A percentile compares a stretch with the other conserved stretches of the same genome.
Evolutionary conservation across 495 filamentous ascomycete species (phyloP).

Genomic region (Zalerion maritima): DNA sequence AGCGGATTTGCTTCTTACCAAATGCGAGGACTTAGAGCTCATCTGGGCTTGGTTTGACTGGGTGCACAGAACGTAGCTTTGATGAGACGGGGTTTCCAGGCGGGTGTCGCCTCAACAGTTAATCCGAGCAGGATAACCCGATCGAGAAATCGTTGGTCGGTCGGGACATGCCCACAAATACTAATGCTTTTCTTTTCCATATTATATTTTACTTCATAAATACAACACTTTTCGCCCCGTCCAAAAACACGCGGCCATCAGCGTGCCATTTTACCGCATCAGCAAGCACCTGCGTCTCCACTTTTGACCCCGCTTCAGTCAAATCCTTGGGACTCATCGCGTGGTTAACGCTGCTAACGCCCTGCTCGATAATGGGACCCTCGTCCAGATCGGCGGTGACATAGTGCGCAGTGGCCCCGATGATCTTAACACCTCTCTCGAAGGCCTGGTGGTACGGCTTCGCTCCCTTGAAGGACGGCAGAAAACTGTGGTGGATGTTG

Average conservation of each 20-base stretch:
- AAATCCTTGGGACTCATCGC: conserved; percentile 54
- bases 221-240: conserved; percentile 60
- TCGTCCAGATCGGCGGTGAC: conserved; percentile 64
- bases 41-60: too few relatives aligned
- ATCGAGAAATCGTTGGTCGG: too few relatives aligned
- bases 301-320: conserved; percentile 57
- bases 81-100: too few relatives aligned
- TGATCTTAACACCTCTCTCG: conserved; percentile 66
- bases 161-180: too few relatives aligned
- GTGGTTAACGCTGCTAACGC: conserved; percentile 53
- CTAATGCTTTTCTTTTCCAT: too few relatives aligned
- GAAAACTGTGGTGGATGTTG: conserved; percentile 71
- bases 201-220: too few relatives aligned
- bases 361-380: conserved; percentile 69
- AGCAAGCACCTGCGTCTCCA: conserved; percentile 59
- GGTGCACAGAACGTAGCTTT: too few relatives aligned
- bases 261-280: conserved; percentile 60
- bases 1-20: too few relatives aligned
- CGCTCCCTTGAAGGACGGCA: conserved; percentile 67
- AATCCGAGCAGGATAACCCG: too few relatives aligned
- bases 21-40: too few relatives aligned
- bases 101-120: too few relatives aligned
- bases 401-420: conserved; percentile 64
- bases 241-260: conserved; percentile 55
- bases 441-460: conserved; percentile 72